A percentile compares a stretch with the other conserved stretches of the same genome.
Evolutionary conservation across 208 protist genomes (phyloP).

Genomic region (Balamuthia mandrillaris): DNA sequence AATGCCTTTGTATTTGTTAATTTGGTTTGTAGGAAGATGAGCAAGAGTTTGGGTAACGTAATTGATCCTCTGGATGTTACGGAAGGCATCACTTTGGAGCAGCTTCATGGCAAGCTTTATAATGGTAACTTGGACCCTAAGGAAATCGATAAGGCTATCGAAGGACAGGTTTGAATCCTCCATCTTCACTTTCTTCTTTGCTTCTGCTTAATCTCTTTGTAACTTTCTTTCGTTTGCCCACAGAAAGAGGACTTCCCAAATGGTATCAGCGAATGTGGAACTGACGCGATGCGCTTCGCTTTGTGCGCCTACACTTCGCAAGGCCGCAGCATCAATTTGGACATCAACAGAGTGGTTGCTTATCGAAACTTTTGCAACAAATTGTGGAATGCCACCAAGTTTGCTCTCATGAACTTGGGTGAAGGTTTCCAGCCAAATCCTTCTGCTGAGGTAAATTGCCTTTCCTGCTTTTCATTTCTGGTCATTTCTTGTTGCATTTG

Average conservation of each 20-base stretch:
- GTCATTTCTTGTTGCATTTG: neutral
- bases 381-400: constrained; percentile 95
- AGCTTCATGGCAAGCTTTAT: constrained; percentile 33
- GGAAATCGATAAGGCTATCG: constrained; percentile 58
- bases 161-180: constrained; percentile 18
- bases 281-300: constrained; percentile 97
- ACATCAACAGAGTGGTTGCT: constrained; percentile 92
- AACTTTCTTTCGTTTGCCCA: neutral
- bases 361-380: constrained; percentile 99
- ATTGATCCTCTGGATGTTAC: constrained; percentile 99
- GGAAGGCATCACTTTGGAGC: constrained; percentile 89
- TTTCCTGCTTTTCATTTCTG: neutral
- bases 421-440: neutral
- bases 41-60: constrained; percentile 99
- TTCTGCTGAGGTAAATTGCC: neutral
- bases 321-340: constrained; percentile 90
- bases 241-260: constrained; percentile 64
- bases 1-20: too few relatives aligned
- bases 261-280: constrained; percentile 90
- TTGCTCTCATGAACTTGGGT: constrained; percentile 75
- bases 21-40: constrained; percentile 99
- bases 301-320: constrained; percentile 71
- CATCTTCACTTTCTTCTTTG: neutral
- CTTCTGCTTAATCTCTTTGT: constrained; percentile 25
- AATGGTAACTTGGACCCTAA: constrained; percentile 49